phyloP scores from a whole-genome alignment of 257 asterid genomes.

The Solanum piurae region DNA sequence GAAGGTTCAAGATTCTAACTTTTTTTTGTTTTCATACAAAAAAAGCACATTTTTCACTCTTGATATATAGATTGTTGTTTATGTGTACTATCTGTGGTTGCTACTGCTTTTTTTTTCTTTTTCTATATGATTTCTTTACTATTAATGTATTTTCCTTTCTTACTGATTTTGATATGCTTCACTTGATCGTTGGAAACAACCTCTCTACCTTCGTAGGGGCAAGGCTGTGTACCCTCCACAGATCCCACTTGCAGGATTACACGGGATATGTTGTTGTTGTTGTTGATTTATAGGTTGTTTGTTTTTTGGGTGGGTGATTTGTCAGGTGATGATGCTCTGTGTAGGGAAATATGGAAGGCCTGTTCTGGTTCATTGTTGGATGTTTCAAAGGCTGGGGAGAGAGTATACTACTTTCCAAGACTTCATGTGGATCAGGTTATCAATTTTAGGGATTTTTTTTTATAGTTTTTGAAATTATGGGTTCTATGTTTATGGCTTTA shows the following conservation, averaged over 20 bases:
- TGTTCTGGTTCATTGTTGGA: conserved; percentile 73
- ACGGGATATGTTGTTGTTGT: background rate
- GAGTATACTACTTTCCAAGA: conserved; percentile 60
- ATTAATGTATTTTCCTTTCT: background rate
- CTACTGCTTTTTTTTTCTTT: background rate
- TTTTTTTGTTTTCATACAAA: background rate
- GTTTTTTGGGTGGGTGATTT: background rate
- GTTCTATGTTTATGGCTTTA: background rate
- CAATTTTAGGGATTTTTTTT: background rate
- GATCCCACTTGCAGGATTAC: background rate
- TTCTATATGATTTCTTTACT: background rate
- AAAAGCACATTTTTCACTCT: background rate
- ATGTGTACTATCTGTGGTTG: background rate
- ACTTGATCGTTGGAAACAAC: background rate
- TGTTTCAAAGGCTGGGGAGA: conserved; percentile 41
- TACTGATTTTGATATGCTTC: background rate
- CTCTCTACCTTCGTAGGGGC: background rate
- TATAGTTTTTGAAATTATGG: background rate
- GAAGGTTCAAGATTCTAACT: background rate
- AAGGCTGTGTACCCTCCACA: background rate
- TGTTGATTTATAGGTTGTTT: background rate
- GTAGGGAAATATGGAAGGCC: conserved; percentile 49
- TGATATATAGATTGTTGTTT: background rate
- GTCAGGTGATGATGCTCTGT: conserved; percentile 25
- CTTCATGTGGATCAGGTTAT: conserved; percentile 69